Conservation (phyloP, 768 basidiomycete genomes). For the Psilocybe subaeruginosa region DNA sequence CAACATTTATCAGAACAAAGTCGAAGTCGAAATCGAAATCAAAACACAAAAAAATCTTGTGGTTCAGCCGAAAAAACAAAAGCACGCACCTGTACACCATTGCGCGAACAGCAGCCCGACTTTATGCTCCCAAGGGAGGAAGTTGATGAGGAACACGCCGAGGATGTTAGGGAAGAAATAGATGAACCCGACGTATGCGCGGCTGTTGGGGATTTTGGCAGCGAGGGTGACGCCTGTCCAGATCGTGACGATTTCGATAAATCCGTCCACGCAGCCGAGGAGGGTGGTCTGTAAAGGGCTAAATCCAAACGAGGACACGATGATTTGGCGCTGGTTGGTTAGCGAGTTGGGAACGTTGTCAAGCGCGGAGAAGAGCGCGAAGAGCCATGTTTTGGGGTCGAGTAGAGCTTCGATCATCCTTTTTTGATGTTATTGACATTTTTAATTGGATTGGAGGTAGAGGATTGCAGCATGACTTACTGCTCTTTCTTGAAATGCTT, state of each 20-base stretch:
- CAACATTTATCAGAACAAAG: background rate
- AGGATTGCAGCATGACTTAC: constrained; percentile 41
- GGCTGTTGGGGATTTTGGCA: constrained; percentile 55
- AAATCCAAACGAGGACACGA: constrained; percentile 71
- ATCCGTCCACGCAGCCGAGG: constrained; percentile 66
- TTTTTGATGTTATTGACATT: background rate
- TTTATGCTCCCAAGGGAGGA: constrained; percentile 66
- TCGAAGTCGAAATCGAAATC: too few species aligned
- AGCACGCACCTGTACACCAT: constrained; percentile 51
- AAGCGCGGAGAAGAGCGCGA: constrained; percentile 66
- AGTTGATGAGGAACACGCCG: constrained; percentile 63
- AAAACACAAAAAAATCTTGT: background rate
- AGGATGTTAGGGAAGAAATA: constrained; percentile 70
- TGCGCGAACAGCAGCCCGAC: constrained; percentile 63
- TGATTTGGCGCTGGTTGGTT: constrained; percentile 67
- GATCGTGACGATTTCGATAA: constrained; percentile 71
- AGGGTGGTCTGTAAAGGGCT: constrained; percentile 66
- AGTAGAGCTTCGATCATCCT: constrained; percentile 70
- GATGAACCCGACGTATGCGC: constrained; percentile 63
- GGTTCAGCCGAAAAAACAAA: background rate
- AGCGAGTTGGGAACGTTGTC: constrained; percentile 67
- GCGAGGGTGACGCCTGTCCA: constrained; percentile 65
- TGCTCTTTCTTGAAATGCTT: constrained; percentile 82
- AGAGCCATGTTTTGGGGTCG: constrained; percentile 79
- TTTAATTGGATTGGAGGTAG: background rate